phyloP scores from a whole-genome alignment of 2,329 filamentous ascomycete species.

The Hymenoscyphus fraxineus region DNA sequence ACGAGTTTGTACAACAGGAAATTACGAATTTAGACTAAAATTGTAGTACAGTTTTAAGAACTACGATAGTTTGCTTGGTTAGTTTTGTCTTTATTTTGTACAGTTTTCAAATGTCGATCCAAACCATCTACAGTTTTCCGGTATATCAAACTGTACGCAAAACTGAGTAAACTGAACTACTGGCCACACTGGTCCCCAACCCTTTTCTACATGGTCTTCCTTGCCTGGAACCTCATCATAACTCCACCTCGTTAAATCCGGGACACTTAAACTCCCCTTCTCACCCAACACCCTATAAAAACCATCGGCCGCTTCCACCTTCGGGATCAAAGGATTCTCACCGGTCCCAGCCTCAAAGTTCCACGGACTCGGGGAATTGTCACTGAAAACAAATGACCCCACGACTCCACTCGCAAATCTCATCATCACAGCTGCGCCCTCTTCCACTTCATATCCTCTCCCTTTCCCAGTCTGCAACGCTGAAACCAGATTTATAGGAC shows the following conservation, averaged over 20 bases:
- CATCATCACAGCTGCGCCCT: slow-evolving; percentile 52
- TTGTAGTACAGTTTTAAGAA: too few species aligned
- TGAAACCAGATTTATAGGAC: slow-evolving; percentile 48
- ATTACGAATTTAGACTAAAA: too few species aligned
- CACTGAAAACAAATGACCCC: slow-evolving; percentile 53
- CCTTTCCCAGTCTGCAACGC: slow-evolving; percentile 45
- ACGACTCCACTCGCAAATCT: slow-evolving; percentile 52
- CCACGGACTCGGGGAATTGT: slow-evolving; percentile 48
- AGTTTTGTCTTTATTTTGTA: too few species aligned
- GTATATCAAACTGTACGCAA: too few species aligned
- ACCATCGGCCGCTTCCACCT: slow-evolving; percentile 30
- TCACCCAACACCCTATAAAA: slow-evolving; percentile 55
- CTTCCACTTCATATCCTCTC: slow-evolving; percentile 48
- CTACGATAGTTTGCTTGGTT: too few species aligned
- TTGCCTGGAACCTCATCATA: slow-evolving; percentile 39
- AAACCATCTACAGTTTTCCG: too few species aligned
- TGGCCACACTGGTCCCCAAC: too few species aligned
- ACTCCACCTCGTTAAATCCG: slow-evolving; percentile 49
- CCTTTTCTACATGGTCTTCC: slow-evolving; percentile 8
- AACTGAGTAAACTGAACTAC: too few species aligned
- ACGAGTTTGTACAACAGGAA: too few species aligned
- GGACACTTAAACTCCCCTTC: slow-evolving; percentile 48
- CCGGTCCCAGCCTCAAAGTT: slow-evolving; percentile 56
- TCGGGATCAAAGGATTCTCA: slow-evolving; percentile 53
- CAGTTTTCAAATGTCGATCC: too few species aligned